Evolutionary conservation across 768 basidiomycete genomes (phyloP).

Genomic region (Sporobolomyces pararoseus): DNA sequence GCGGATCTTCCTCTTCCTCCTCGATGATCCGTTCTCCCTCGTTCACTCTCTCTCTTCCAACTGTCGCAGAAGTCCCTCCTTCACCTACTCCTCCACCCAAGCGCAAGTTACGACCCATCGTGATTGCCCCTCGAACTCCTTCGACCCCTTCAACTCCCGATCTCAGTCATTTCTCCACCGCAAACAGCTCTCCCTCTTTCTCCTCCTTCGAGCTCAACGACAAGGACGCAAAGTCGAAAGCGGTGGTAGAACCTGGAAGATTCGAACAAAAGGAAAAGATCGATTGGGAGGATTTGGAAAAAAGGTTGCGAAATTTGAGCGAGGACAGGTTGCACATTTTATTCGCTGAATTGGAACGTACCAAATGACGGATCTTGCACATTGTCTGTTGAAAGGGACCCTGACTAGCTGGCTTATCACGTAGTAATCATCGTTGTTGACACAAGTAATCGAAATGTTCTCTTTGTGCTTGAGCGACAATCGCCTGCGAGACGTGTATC

Average conservation of each 20-base stretch:
- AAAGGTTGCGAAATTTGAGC: neutral
- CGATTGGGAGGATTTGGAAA: neutral
- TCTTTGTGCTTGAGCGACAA: no score
- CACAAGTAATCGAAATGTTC: no score
- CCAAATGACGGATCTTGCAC: neutral
- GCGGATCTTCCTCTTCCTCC: neutral
- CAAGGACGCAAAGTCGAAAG: neutral
- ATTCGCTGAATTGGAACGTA: slow-evolving; percentile 5
- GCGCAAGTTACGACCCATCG: slow-evolving; percentile 1
- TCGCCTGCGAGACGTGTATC: no score
- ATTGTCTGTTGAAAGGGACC: no score
- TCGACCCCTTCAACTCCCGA: neutral
- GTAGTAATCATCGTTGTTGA: no score
- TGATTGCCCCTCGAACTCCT: slow-evolving; percentile 12
- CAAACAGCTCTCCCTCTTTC: neutral
- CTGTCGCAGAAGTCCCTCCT: neutral
- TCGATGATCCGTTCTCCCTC: slow-evolving; percentile 7
- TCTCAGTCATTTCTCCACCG: neutral
- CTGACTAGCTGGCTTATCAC: no score
- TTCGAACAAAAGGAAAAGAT: neutral
- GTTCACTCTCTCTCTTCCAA: slow-evolving; percentile 6
- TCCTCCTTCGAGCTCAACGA: neutral
- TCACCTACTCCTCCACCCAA: neutral
- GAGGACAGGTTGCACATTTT: neutral
- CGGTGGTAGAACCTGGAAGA: neutral